Conservation (phyloP, 768 basidiomycete genomes). For the Phlegmacium glaucopus region DNA sequence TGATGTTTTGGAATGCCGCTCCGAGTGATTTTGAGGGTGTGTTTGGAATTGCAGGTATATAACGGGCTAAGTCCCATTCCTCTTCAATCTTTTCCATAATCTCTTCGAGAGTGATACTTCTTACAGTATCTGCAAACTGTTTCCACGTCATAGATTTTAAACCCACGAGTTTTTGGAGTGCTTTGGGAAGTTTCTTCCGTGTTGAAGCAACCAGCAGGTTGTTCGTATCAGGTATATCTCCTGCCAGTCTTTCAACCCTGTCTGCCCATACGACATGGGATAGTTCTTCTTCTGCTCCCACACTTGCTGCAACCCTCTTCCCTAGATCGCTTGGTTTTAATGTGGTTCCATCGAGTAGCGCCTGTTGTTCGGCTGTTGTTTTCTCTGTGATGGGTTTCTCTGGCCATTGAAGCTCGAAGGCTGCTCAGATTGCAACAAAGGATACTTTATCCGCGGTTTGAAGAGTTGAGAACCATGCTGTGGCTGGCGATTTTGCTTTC, state of each 20-base stretch:
- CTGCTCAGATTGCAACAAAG: constrained; percentile 5
- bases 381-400: constrained; percentile 8
- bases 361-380: constrained; percentile 9
- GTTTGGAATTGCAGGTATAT: not conserved
- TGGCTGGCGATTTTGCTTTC: constrained; percentile 3
- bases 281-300: constrained; percentile 12
- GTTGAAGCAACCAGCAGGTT: constrained; percentile 10
- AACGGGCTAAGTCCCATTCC: not conserved
- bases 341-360: constrained; percentile 4
- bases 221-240: constrained; percentile 10
- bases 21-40: not conserved
- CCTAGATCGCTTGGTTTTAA: constrained; percentile 12
- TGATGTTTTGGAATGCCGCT: not conserved
- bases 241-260: constrained; percentile 12
- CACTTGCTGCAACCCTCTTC: constrained; percentile 11
- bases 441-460: constrained; percentile 2
- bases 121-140: not conserved
- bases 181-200: constrained; percentile 6
- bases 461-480: constrained; percentile 13
- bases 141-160: constrained; percentile 6
- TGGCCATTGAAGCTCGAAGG: constrained; percentile 18
- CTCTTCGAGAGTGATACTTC: not conserved
- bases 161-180: not conserved
- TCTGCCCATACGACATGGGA: constrained; percentile 21
- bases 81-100: not conserved